Base-by-base conservation (phyloP, 441 rosid genomes). In the Mallotus repandus region DNA sequence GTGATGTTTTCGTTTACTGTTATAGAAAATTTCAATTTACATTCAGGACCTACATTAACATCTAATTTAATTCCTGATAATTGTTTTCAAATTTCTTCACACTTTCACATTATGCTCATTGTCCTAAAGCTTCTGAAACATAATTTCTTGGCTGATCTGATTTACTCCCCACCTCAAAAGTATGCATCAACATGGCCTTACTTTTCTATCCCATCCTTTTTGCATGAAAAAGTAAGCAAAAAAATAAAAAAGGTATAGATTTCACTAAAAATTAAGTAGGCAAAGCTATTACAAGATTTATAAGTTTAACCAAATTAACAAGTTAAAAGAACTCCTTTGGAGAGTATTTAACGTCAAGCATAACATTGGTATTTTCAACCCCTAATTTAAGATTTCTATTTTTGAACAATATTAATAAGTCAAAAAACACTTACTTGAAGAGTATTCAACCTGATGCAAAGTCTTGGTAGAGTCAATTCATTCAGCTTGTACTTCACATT, bases 391-490 rank as follows among this genome's bases (percentile, higher is more conserved):
- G 9, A 54, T 16, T 16, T 16, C 9, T 16, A 54, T 54, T 9
- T 54, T 54, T 43, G 53, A 46, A 52, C 21, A 65, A 52, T 49
- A 67, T 70, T 63, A 56, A 49, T 32, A 70, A 75, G 66, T 25
- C 19, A 21, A 70, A 18, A 46, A 56, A 71, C 13, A 77, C 88
- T 83, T 83, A 96, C 99, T 75, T 89, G 90, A 84, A 96, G 94
- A 70, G 99, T 93, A 82, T 96, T 93, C 83, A 92, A 82, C 81
- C 91, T 89, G 80, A 96, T 82, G 82, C 99, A 92, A 79, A 92
- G 91, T 82, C 89, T 96, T n/a, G 97, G 78, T 78, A 87, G 78
- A 62, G 99, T 91, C 80, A 90, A 73, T 72, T 81, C 85, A 56
- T 88, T 86, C 84, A 96, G 74, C 80, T 87, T 91, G 68, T 67